Conservation (phyloP, 2,329 filamentous ascomycete genomes). For the Dothistroma septosporum region DNA sequence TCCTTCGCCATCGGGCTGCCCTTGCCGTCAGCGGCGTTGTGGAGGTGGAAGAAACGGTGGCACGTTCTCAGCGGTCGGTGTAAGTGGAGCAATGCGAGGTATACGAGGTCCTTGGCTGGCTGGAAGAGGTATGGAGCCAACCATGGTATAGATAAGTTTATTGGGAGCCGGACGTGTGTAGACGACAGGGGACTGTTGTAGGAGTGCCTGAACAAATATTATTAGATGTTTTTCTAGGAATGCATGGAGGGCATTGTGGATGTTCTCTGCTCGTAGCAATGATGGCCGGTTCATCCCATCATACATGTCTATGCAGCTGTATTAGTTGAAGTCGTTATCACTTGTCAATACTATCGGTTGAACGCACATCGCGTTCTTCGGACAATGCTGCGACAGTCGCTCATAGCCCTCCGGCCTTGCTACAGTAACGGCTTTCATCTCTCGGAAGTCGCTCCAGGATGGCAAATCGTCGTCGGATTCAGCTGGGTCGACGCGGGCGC, state of each 20-base stretch:
- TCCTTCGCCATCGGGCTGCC: too few species aligned
- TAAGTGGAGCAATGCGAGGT: background rate
- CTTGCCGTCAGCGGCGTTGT: background rate
- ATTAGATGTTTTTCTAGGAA: background rate
- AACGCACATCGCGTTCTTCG: too few species aligned
- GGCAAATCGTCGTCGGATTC: conserved; percentile 36
- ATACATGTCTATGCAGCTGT: background rate
- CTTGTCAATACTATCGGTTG: background rate
- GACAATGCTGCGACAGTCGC: background rate
- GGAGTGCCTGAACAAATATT: background rate
- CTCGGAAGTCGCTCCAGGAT: conserved; percentile 33
- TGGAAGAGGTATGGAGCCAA: background rate
- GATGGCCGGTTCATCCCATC: too few species aligned
- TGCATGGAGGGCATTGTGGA: background rate
- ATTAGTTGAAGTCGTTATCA: background rate
- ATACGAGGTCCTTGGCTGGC: background rate
- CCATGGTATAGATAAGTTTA: background rate
- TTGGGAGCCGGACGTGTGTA: background rate
- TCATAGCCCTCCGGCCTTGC: conserved; percentile 21
- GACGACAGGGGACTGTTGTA: background rate
- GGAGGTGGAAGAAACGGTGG: background rate
- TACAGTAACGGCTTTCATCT: conserved; percentile 18
- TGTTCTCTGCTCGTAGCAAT: background rate
- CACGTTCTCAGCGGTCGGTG: background rate
- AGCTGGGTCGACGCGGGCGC: conserved; percentile 38